Evolutionary conservation across 2,329 filamentous ascomycete genomes (phyloP).

Genomic region (Diaporthe vexans): DNA sequence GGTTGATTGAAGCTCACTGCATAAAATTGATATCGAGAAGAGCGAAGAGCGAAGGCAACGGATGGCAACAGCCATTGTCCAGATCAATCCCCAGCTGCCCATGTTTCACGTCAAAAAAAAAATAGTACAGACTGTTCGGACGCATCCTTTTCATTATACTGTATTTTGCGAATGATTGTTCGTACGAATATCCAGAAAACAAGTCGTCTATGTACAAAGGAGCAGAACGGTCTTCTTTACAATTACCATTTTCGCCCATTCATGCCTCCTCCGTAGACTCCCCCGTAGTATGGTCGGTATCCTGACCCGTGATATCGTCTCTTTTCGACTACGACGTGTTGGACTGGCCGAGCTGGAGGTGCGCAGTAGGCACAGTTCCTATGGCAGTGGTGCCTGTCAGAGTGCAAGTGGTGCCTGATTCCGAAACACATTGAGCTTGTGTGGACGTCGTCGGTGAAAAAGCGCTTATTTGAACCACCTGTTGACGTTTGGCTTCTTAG

Average conservation of each 20-base stretch:
- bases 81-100: background rate
- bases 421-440: conserved; percentile 21
- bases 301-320: background rate
- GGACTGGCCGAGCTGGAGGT: conserved; percentile 23
- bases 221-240: background rate
- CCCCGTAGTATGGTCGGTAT: conserved; percentile 8
- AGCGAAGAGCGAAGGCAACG: too few species aligned
- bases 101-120: background rate
- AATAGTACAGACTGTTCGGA: background rate
- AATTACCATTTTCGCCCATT: conserved; percentile 23
- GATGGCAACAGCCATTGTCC: background rate
- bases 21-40: background rate
- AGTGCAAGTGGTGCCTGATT: conserved; percentile 24
- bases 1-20: too few species aligned
- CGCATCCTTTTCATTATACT: background rate
- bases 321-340: conserved; percentile 18
- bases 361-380: conserved; percentile 13
- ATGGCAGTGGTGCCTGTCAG: conserved; percentile 16
- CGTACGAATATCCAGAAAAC: too few species aligned
- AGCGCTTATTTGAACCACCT: background rate
- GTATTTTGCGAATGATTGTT: background rate
- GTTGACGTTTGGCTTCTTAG: background rate
- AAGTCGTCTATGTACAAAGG: background rate
- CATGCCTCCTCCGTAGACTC: conserved; percentile 9
- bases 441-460: too few species aligned